Conservation (phyloP, 2,329 filamentous ascomycete genomes). For the Fusarium acutatum region DNA sequence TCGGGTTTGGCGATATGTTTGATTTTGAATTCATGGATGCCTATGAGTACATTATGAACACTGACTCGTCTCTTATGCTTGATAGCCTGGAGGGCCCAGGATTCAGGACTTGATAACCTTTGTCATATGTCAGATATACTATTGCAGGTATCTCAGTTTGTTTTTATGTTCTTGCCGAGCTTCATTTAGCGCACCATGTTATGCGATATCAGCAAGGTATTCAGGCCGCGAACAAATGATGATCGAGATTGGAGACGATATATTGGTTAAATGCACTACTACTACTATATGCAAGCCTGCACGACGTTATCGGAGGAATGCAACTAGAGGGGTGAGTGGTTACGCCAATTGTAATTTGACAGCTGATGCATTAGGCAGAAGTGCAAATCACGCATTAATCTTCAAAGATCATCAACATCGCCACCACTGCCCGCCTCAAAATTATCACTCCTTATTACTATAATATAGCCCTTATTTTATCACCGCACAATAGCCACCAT, state of each 20-base stretch:
- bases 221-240: background rate
- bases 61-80: background rate
- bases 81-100: too few relatives aligned
- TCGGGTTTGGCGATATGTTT: background rate
- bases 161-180: too few relatives aligned
- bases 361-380: background rate
- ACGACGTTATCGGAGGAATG: background rate
- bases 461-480: background rate
- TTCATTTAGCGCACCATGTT: too few relatives aligned
- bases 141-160: background rate
- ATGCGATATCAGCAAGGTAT: accelerated
- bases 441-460: background rate
- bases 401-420: background rate
- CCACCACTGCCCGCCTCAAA: background rate
- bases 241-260: accelerated
- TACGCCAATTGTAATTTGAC: background rate
- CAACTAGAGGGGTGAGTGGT: background rate
- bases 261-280: background rate
- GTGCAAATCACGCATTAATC: background rate
- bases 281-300: background rate
- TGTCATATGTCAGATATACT: background rate
- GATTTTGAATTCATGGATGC: background rate
- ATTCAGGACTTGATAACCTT: background rate
- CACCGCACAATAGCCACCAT: background rate
- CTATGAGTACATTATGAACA: background rate